Evolutionary conservation across 441 rosid species (phyloP), one percentile per base, ranked within the genome.

Genomic region (Codiaeum variegatum): DNA sequence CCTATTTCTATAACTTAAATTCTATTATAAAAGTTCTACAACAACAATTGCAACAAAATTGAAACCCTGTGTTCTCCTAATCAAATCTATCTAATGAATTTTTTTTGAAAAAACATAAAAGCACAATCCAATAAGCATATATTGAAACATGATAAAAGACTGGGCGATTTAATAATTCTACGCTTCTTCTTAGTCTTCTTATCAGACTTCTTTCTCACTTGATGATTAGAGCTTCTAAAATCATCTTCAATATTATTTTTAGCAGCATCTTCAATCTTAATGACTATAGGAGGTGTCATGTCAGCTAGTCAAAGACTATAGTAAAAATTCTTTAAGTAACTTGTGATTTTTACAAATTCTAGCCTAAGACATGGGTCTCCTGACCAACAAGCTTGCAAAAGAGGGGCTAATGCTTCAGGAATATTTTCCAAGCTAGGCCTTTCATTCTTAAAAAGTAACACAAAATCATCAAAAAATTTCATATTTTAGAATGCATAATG

Each of bases 361-460:
- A 86, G 97, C 3, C 97, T 85, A 11, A 51, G 23, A 0, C 66
- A 73, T 11, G 94, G 80, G 61, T 91, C 87, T 29, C 66, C 73
- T 49, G 80, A 82, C 94, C 94, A 91, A 62, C 92, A 89, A n/a
- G 86, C 79, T 76, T 81, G 78, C 64, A 91, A 62, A 26, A 91
- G 79, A 8, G 79, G 26, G 4, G 29, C 83, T 73, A 81, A 6
- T 5, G 76, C 86, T 54, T 62, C 55, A 0, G 90, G 86, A 64
- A 91, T 59, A 75, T 77, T 61, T 38, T 66, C 81, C 79, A 91
- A 40, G 36, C 85, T 79, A 70, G 94, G 94, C 79, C 94, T 85
- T 52, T 64, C 31, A 4, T 86, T 85, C 96, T 91, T n/a, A n/a
- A 85, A 11, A 69, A 73, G 46, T 24, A 66, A 44, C n/a, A 72